Evolutionary conservation across 2,329 filamentous ascomycete species (phyloP).

Genomic region (Berkeleyomyces rouxiae): DNA sequence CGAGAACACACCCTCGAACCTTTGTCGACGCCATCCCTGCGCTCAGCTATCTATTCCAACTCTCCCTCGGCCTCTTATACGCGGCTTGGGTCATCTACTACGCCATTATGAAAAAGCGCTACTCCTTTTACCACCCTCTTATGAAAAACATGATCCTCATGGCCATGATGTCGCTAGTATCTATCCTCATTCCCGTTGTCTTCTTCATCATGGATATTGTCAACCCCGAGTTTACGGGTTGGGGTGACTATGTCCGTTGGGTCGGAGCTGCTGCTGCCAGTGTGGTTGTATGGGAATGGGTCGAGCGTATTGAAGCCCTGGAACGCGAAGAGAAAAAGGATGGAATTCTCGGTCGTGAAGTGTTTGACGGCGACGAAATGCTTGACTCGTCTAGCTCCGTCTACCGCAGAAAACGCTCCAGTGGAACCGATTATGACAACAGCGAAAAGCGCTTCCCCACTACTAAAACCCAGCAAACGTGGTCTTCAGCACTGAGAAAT

Average conservation of each 20-base stretch:
- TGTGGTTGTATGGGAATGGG: slow-evolving; percentile 98
- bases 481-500: slow-evolving; percentile 1
- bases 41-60: slow-evolving; percentile 75
- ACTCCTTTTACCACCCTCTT: slow-evolving; percentile 75
- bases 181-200: slow-evolving; percentile 76
- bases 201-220: slow-evolving; percentile 89
- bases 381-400: slow-evolving; percentile 45
- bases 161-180: slow-evolving; percentile 57
- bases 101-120: slow-evolving; percentile 75
- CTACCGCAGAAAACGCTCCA: slow-evolving; percentile 15
- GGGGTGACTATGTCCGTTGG: slow-evolving; percentile 93
- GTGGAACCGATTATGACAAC: slow-evolving; percentile 5
- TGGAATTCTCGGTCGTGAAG: slow-evolving; percentile 74
- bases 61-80: slow-evolving; percentile 73
- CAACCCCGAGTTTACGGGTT: slow-evolving; percentile 69
- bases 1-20: slow-evolving; percentile 41
- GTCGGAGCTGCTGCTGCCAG: slow-evolving; percentile 88
- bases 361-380: slow-evolving; percentile 92
- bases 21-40: slow-evolving; percentile 87
- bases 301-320: slow-evolving; percentile 80
- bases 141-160: slow-evolving; percentile 83
- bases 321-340: slow-evolving; percentile 91
- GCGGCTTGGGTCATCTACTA: slow-evolving; percentile 92
- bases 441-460: slow-evolving; percentile 7
- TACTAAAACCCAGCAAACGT: background rate